Evolutionary conservation across 2,329 filamentous ascomycete species (phyloP).

Genomic region (Penicillium sp.): DNA sequence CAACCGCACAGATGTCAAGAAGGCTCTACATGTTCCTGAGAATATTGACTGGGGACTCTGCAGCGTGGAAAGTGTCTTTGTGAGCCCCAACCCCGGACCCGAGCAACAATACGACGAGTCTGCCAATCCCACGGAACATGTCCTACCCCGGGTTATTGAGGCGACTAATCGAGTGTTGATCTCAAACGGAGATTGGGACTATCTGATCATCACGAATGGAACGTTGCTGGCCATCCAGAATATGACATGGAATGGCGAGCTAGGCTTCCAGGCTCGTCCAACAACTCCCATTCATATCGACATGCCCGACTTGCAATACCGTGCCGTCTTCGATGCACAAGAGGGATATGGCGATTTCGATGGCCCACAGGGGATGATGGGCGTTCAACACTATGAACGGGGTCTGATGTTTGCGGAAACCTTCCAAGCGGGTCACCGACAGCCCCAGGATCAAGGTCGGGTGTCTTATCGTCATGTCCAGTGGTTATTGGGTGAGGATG

Average conservation of each 20-base stretch:
- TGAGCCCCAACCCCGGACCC: constrained; percentile 40
- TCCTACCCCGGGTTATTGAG: constrained; percentile 39
- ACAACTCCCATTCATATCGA: constrained; percentile 45
- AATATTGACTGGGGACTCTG: constrained; percentile 33
- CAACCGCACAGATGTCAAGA: constrained; percentile 67
- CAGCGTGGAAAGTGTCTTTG: constrained; percentile 46
- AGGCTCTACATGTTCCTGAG: constrained; percentile 61
- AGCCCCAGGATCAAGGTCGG: constrained; percentile 64
- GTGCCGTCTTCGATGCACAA: constrained; percentile 43
- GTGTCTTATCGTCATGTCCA: constrained; percentile 66
- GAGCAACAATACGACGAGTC: constrained; percentile 39
- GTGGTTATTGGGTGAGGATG: constrained; percentile 27
- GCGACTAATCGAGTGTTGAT: constrained; percentile 71
- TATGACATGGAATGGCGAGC: constrained; percentile 73
- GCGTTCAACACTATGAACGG: constrained; percentile 69
- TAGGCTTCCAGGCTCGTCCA: constrained; percentile 69
- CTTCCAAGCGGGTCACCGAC: constrained; percentile 38
- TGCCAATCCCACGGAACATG: constrained; percentile 56
- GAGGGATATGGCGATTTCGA: constrained; percentile 65
- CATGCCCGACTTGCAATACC: constrained; percentile 57
- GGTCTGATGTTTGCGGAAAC: constrained; percentile 66
- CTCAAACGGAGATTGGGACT: constrained; percentile 71
- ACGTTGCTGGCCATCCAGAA: constrained; percentile 74
- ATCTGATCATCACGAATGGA: constrained; percentile 66
- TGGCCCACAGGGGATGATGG: constrained; percentile 63